phyloP scores from a whole-genome alignment of 2,329 filamentous ascomycete genomes.

The Aureobasidium zeae region DNA sequence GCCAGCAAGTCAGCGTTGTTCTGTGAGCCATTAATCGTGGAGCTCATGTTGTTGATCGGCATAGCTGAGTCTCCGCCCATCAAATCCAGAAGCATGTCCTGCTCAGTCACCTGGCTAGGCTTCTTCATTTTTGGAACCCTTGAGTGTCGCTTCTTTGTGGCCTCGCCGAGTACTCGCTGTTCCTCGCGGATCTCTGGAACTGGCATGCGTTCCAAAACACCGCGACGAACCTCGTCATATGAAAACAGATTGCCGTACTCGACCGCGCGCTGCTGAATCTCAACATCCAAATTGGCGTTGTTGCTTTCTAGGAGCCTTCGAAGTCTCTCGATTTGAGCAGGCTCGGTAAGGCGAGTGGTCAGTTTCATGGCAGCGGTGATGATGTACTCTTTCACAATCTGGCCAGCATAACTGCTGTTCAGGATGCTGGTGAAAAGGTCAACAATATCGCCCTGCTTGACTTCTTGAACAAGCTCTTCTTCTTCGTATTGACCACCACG shows the following conservation, averaged over 20 bases:
- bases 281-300: conserved; percentile 82
- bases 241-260: conserved; percentile 94
- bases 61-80: conserved; percentile 67
- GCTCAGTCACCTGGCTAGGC: conserved; percentile 72
- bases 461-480: conserved; percentile 72
- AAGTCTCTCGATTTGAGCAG: conserved; percentile 77
- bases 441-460: conserved; percentile 82
- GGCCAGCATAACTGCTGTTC: conserved; percentile 87
- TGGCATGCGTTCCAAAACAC: conserved; percentile 96
- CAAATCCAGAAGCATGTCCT: conserved; percentile 83
- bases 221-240: conserved; percentile 75
- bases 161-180: conserved; percentile 78
- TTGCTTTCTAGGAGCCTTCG: conserved; percentile 67
- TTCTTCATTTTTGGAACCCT: conserved; percentile 61
- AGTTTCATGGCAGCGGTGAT: conserved; percentile 91
- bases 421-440: conserved; percentile 89
- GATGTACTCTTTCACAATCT: conserved; percentile 91
- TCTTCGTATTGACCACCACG: conserved; percentile 87
- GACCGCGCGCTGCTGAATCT: conserved; percentile 90
- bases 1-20: conserved; percentile 82
- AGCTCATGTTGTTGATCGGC: conserved; percentile 48
- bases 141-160: conserved; percentile 44
- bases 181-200: conserved; percentile 94
- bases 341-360: conserved; percentile 74
- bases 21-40: conserved; percentile 46